These are phyloP conservation scores for Boletus sp. DNA, from an alignment of 768 basidiomycete species.

Conservation along the genomic window DNA sequence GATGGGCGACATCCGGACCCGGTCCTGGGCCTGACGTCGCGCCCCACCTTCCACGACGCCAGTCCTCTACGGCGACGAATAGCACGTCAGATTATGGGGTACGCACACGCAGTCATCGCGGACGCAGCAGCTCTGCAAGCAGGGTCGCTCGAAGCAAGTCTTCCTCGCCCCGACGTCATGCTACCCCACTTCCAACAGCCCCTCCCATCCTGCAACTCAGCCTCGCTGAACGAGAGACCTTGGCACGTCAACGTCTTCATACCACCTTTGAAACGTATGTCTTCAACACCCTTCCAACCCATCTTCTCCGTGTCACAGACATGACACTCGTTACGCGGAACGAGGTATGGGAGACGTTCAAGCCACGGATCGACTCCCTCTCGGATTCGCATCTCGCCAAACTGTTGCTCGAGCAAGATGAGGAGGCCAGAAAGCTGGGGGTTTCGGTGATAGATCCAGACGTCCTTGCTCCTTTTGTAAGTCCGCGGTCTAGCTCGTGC, in stretches of 20 bases:
- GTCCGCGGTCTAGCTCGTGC: neutral
- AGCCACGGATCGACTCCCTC: slow-evolving; percentile 19
- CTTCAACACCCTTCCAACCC: slow-evolving; percentile 25
- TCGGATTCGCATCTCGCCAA: slow-evolving; percentile 24
- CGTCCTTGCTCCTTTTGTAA: slow-evolving; percentile 20
- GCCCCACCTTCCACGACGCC: slow-evolving; percentile 18
- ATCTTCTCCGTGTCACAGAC: slow-evolving; percentile 23
- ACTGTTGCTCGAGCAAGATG: slow-evolving; percentile 24
- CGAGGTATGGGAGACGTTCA: slow-evolving; percentile 22
- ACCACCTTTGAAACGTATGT: slow-evolving; percentile 25
- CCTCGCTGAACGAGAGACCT: slow-evolving; percentile 20
- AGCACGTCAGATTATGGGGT: slow-evolving; percentile 16
- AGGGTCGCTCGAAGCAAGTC: slow-evolving; percentile 18
- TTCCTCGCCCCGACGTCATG: slow-evolving; percentile 20
- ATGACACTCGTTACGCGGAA: slow-evolving; percentile 23
- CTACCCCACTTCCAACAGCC: slow-evolving; percentile 14
- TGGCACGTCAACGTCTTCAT: slow-evolving; percentile 21
- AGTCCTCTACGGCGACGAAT: slow-evolving; percentile 18
- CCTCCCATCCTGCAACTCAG: slow-evolving; percentile 17
- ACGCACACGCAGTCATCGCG: slow-evolving; percentile 17
- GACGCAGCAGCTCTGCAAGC: slow-evolving; percentile 18
- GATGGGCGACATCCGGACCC: slow-evolving; percentile 10
- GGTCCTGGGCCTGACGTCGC: slow-evolving; percentile 12
- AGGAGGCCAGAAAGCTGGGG: slow-evolving; percentile 22
- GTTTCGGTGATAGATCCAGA: slow-evolving; percentile 22